Evolutionary conservation across 148 eudicot species (phyloP).

Genomic region (Agrostemma githago): DNA sequence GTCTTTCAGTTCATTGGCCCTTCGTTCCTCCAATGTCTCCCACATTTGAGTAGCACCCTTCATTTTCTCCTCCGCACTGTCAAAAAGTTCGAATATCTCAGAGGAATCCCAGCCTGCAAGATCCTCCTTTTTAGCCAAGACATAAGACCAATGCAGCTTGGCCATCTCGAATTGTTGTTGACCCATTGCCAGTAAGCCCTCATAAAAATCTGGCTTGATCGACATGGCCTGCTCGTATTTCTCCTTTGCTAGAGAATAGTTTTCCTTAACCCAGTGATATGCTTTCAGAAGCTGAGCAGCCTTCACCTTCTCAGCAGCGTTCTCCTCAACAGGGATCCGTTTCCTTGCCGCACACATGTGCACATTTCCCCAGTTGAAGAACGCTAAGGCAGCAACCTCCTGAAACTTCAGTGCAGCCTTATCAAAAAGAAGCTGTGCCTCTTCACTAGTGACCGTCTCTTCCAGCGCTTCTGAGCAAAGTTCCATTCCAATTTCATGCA

Average conservation of each 20-base stretch:
- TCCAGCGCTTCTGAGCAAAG: conserved; percentile 91
- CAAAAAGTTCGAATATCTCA: conserved; percentile 62
- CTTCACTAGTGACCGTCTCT: conserved; percentile 86
- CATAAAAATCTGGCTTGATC: conserved; percentile 89
- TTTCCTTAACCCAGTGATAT: conserved; percentile 83
- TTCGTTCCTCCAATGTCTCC: conserved; percentile 85
- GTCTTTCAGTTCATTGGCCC: conserved; percentile 72
- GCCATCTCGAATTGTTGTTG: conserved; percentile 99
- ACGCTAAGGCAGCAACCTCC: conserved; percentile 93
- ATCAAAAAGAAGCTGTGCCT: conserved; percentile 77
- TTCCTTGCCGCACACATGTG: conserved; percentile 96
- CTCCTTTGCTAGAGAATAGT: conserved; percentile 68
- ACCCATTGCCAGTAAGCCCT: conserved; percentile 84
- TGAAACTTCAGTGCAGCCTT: conserved; percentile 89
- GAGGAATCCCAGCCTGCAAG: conserved; percentile 64
- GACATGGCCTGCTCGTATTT: conserved; percentile 78
- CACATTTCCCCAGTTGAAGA: conserved; percentile 96
- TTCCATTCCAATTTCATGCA: conserved; percentile 96
- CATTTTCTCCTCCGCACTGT: conserved; percentile 87
- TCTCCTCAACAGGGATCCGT: conserved; percentile 70
- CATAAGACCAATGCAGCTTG: conserved; percentile 90
- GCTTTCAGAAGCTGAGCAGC: conserved; percentile 61
- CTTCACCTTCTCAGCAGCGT: conserved; percentile 53
- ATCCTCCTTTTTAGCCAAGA: conserved; percentile 72
- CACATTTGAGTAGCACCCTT: conserved; percentile 87